Evolutionary conservation across 2,329 filamentous ascomycete species (phyloP).

Genomic region (Gnomoniopsis sp.): DNA sequence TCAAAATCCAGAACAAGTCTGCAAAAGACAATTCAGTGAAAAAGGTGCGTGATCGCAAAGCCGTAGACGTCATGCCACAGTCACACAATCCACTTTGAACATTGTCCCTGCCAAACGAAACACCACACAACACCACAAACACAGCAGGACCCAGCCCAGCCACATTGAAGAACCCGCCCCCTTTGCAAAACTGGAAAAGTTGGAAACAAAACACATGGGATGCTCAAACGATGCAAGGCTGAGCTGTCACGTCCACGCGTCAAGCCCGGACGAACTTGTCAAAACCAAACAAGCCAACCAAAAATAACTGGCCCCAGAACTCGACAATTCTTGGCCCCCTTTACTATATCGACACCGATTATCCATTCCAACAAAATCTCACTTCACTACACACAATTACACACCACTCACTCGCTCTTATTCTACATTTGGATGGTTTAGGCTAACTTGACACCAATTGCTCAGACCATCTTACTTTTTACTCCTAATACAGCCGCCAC

Average conservation of each 20-base stretch:
- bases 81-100: background rate
- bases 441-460: conserved; percentile 3
- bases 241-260: background rate
- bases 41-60: background rate
- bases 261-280: background rate
- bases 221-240: background rate
- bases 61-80: conserved; percentile 1
- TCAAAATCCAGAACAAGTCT: background rate
- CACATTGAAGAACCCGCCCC: background rate
- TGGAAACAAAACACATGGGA: background rate
- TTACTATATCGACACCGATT: background rate
- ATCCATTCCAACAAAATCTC: background rate
- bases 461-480: conserved; percentile 12
- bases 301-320: background rate
- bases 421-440: background rate
- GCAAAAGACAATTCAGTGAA: background rate
- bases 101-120: background rate
- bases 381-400: background rate
- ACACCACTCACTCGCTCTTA: background rate
- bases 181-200: background rate
- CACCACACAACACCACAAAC: background rate
- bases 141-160: background rate
- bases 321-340: background rate
- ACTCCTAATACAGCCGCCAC: background rate
- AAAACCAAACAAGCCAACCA: background rate